Percentiles rank a stretch among this genome's conserved stretches.
These are phyloP conservation scores for Calonectria pseudoreteaudii DNA, from an alignment of 2,329 filamentous ascomycete genomes.

Conservation along the genomic window DNA sequence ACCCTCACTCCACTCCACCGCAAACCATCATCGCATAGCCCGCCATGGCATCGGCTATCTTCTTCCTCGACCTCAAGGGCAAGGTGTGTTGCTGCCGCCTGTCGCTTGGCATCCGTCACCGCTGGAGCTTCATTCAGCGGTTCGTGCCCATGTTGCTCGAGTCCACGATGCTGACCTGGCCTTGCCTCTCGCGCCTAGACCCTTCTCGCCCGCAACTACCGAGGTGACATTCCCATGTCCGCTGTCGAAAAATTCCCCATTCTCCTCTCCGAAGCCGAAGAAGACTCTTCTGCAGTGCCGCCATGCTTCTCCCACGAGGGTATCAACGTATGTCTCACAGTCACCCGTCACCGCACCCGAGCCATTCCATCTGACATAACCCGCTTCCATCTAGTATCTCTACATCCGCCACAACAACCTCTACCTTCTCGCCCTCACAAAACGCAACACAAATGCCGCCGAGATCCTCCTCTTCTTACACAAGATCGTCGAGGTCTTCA, in stretches of 20 bases:
- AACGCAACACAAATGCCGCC: conserved; percentile 98
- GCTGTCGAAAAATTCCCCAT: conserved; percentile 98
- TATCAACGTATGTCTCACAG: conserved; percentile 82
- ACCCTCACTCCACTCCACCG: conserved; percentile 35
- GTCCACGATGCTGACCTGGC: conserved; percentile 36
- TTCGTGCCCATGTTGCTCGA: conserved; percentile 6
- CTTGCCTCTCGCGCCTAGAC: conserved; percentile 69
- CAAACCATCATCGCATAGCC: conserved; percentile 37
- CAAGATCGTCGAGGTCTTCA: conserved; percentile 98
- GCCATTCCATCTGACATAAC: conserved; percentile 28
- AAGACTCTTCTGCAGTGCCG: conserved; percentile 96
- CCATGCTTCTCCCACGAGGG: conserved; percentile 99
- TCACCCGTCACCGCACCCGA: not conserved
- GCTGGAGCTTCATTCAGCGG: not conserved
- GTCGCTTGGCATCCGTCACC: conserved; percentile 4
- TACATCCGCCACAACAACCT: conserved; percentile 99
- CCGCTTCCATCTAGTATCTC: conserved; percentile 75
- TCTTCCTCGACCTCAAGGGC: conserved; percentile 99
- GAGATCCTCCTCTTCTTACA: conserved; percentile 98
- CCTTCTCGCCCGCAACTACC: conserved; percentile 97
- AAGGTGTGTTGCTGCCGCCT: conserved; percentile 71
- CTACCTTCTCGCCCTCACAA: conserved; percentile 96
- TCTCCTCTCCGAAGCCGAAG: conserved; percentile 96
- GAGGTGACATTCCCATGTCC: conserved; percentile 98
- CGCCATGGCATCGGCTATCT: conserved; percentile 94